A percentile compares a stretch with the other conserved stretches of the same genome.
Evolutionary conservation across 345 rosid species (phyloP).

Genomic region (Heritiera littoralis): DNA sequence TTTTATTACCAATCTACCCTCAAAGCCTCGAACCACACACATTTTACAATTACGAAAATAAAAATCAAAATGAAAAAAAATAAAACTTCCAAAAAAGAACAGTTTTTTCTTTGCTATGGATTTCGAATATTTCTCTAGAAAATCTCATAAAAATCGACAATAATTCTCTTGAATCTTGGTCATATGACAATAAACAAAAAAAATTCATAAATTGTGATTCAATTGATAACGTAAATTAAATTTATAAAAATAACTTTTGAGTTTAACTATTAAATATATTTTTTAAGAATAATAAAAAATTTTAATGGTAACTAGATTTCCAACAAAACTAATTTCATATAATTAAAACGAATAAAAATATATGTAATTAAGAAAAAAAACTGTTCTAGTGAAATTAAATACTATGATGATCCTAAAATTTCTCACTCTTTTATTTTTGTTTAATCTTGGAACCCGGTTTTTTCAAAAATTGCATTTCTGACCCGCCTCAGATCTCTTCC

Average conservation of each 20-base stretch:
- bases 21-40: neutral
- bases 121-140: slow-evolving; percentile 19
- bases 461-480: slow-evolving; percentile 94
- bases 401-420: neutral
- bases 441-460: slow-evolving; percentile 89
- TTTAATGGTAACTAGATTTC: too few species aligned
- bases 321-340: too few species aligned
- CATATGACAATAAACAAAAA: neutral
- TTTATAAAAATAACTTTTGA: too few species aligned
- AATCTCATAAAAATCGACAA: slow-evolving; percentile 30
- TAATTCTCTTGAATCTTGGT: neutral
- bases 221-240: too few species aligned
- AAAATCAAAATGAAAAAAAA: neutral
- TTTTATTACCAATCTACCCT: neutral
- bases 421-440: slow-evolving; percentile 12
- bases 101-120: neutral
- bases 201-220: too few species aligned
- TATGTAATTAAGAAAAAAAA: neutral
- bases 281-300: too few species aligned
- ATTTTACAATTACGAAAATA: neutral
- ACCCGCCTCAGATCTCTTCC: slow-evolving; percentile 98
- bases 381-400: slow-evolving; percentile 16
- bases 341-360: too few species aligned
- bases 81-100: neutral
- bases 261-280: too few species aligned